Evolutionary conservation across 441 rosid species (phyloP).

Genomic region (Euphorbia celastroides): DNA sequence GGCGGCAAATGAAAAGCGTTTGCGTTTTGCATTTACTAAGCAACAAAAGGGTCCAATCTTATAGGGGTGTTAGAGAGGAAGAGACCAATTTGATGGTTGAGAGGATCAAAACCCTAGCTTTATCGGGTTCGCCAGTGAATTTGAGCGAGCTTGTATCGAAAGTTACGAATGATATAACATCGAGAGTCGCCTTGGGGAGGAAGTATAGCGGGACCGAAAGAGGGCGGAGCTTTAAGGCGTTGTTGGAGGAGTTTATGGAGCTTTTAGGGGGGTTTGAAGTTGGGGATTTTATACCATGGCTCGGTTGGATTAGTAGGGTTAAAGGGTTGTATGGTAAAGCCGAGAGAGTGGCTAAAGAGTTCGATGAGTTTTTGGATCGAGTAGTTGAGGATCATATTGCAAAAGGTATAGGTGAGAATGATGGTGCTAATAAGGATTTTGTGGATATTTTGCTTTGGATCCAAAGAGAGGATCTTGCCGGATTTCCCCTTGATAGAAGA

Average conservation of each 20-base stretch:
- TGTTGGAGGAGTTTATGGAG: slow-evolving; percentile 32
- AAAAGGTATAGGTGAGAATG: background rate
- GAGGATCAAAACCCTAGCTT: slow-evolving; percentile 4
- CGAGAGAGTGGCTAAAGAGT: slow-evolving; percentile 25
- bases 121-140: slow-evolving; percentile 5
- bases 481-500: slow-evolving; percentile 17
- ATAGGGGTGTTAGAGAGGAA: slow-evolving; percentile 29
- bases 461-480: slow-evolving; percentile 23
- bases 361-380: slow-evolving; percentile 37
- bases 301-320: slow-evolving; percentile 34
- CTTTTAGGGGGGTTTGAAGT: slow-evolving; percentile 39
- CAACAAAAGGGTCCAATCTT: slow-evolving; percentile 18
- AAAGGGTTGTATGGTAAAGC: slow-evolving; percentile 41
- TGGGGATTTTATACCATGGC: no score
- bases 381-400: slow-evolving; percentile 27
- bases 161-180: slow-evolving; percentile 23
- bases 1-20: no score
- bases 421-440: slow-evolving; percentile 18
- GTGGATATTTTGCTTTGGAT: slow-evolving; percentile 35
- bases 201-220: slow-evolving; percentile 11
- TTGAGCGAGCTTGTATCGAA: slow-evolving; percentile 21
- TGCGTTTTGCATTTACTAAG: no score
- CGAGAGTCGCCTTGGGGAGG: slow-evolving; percentile 30
- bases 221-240: slow-evolving; percentile 30
- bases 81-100: slow-evolving; percentile 17